Evolutionary conservation across 208 protist species (phyloP), one percentile per base, ranked within the genome.

Genomic region (Histomonas meleagridis): DNA sequence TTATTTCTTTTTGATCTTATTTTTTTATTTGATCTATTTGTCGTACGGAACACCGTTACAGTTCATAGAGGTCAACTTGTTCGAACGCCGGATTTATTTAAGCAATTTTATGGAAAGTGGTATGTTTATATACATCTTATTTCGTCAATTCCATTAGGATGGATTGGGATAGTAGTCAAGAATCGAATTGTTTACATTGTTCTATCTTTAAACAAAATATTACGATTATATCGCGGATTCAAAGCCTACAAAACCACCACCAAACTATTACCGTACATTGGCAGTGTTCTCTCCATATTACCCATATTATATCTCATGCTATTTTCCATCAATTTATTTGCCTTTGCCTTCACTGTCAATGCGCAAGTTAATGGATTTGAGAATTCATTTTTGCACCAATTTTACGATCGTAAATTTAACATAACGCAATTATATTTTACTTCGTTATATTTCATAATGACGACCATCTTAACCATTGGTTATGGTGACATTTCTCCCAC

Each of bases 401-500:
- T 38, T 48, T 2, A 53, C 12, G 21, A 86, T 26, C 23, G 43
- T 32, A 46, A 46, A 35, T 86, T 53, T 38, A 38, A 16, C 0
- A 0, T 2, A 5, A 55, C 55, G 21, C 43, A 55, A 16, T 49
- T 32, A 38, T 86, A 43, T 55, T 51, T 86, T 26, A 28, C 38
- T n/a, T n/a, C 46, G 10, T 2, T 86, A 40, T 86, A 86, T 57
- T 86, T 86, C 26, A 46, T 86, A 14, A 43, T 86, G 23, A 86
- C 76, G 18, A 86, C 76, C 9, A 46, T 86, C 38, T 86, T 48
- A 55, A 86, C 76, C 10, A 55, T 86, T 35, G 76, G 76, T 12
- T 86, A 43, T 16, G 76, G 76, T 38, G 76, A 86, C 38, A 86
- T 86, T 48, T 51, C 76, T 55, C 76, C 76, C 32, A 55, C 32